Percentiles rank a stretch among this genome's conserved stretches.
Conservation (phyloP, 192 early-diverging fungal species). For the Haplosporangium gracile region DNA sequence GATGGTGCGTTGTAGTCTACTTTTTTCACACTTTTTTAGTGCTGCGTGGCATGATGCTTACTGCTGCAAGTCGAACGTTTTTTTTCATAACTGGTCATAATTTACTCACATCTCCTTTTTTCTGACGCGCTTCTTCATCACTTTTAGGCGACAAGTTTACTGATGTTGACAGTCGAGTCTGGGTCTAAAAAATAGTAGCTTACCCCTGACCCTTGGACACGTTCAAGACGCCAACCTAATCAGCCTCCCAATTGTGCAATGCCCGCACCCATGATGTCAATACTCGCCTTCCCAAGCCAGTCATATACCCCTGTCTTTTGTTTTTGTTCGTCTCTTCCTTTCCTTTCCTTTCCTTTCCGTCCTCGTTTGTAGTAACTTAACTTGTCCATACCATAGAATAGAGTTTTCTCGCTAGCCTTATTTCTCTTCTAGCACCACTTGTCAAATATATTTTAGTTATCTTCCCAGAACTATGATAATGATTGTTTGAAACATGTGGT, state of each 20-base stretch:
- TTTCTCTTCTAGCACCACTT: background rate
- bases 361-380: background rate
- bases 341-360: background rate
- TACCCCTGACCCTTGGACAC: background rate
- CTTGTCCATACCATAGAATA: background rate
- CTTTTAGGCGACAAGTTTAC: conserved; percentile 42
- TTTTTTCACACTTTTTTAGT: background rate
- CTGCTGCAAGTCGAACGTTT: background rate
- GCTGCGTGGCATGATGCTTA: background rate
- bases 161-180: conserved; percentile 46
- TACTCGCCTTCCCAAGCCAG: background rate
- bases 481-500: background rate
- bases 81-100: background rate
- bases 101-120: background rate
- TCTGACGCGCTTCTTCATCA: background rate
- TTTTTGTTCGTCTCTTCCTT: background rate
- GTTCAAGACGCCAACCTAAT: background rate
- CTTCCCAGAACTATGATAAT: background rate
- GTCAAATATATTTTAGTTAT: background rate
- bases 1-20: conserved; percentile 30
- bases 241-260: background rate
- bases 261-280: background rate
- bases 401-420: background rate
- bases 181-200: conserved; percentile 33
- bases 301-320: background rate